Evolutionary conservation across 176 grass and related monocot species (phyloP), one percentile per base, ranked within the genome.

Genomic region (Cenchrus purpureus): DNA sequence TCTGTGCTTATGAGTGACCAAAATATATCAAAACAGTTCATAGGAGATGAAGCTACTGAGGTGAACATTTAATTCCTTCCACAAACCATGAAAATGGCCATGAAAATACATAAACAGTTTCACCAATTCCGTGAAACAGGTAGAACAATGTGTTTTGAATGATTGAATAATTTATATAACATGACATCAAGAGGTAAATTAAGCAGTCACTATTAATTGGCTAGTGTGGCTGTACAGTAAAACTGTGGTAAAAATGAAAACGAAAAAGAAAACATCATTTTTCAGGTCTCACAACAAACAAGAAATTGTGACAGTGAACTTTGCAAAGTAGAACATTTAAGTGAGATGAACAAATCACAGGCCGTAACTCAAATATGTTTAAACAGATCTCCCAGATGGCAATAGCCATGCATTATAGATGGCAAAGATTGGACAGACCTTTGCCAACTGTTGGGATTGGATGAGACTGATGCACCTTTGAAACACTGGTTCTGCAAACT

Each of bases 401-500:
- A 51, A 60, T 15, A 78, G 9, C n/a, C 46, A 79, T 64, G 53
- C 12, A 16, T 71, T 32, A 51, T 16, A 71, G 28, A 81, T 71
- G 44, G 29, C 12, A 64, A 82, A 67, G n/a, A 88, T 66, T 77
- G 10, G 40, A 83, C 78, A 75, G 22, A 99, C 97, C 94, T 99
- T 99, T 66, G 94, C 94, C 73, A 99, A 75, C 68, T 92, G 94
- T 64, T 99, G 97, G 62, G 92, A 88, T 79, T 92, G 90, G 42
- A 99, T 91, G 91, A 94, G 91, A 80, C 73, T 82, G 75, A 96
- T 96, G 78, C 97, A 96, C 67, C 97, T 92, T 79, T 91, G 86
- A 79, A 96, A 99, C 32, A 99, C 97, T 60, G 97, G 97, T 77
- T 99, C 97, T 57, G 97, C 91, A 91, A 99, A 99, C 48, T 94